Percentiles rank a stretch among this genome's conserved stretches.
Conservation (phyloP, 805 yeast species). For the Metschnikowia sp. region DNA sequence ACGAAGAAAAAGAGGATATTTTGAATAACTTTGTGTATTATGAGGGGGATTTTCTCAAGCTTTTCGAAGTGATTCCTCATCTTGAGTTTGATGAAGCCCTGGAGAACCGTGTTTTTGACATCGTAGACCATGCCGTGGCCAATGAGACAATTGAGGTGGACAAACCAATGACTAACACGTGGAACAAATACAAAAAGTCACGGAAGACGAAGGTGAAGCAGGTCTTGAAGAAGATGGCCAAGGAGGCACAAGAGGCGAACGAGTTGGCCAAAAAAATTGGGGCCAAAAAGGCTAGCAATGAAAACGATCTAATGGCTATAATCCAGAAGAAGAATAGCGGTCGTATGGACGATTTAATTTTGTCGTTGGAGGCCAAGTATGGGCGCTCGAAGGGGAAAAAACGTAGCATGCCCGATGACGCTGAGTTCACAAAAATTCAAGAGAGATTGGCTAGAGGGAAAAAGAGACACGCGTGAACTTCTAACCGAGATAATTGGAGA, state of each 20-base stretch:
- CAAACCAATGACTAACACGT: conserved; percentile 34
- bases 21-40: conserved; percentile 51
- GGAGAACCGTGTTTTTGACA: conserved; percentile 56
- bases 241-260: conserved; percentile 65
- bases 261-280: conserved; percentile 39
- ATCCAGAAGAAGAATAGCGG: conserved; percentile 46
- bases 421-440: conserved; percentile 47
- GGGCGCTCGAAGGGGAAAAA: conserved; percentile 35
- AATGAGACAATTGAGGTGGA: conserved; percentile 34
- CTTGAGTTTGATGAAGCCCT: conserved; percentile 57
- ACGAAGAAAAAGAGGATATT: conserved; percentile 63
- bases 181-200: conserved; percentile 49
- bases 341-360: conserved; percentile 46
- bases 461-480: neutral
- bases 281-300: conserved; percentile 24
- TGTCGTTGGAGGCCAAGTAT: conserved; percentile 49
- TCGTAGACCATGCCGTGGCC: conserved; percentile 45
- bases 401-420: conserved; percentile 42
- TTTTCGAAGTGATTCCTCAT: conserved; percentile 79
- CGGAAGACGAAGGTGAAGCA: conserved; percentile 47
- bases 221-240: conserved; percentile 49
- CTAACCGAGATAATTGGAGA: neutral
- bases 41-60: conserved; percentile 64
- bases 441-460: conserved; percentile 10
- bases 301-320: conserved; percentile 43